Base-by-base conservation (phyloP, 1,284 basidiomycete species). In the Fomitopsis betulina region DNA sequence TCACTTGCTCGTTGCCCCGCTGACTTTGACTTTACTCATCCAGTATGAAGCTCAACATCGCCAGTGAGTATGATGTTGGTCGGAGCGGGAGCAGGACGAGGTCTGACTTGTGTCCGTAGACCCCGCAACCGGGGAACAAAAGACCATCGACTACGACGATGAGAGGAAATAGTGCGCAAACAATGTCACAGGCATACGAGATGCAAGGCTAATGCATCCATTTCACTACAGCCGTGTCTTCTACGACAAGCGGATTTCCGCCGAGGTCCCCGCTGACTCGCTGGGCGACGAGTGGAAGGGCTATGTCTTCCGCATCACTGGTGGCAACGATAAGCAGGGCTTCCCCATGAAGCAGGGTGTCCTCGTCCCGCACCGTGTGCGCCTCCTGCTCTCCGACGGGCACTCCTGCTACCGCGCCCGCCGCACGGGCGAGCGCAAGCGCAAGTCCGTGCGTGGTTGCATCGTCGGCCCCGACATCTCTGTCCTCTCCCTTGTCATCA, bases 281-380 rank as follows among this genome's bases (percentile, higher is more conserved):
- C 80, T 98, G 70, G 95, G 96, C 70, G 93, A 97, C 74, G 96
- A 98, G 81, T 98, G 87, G 85, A 94, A 94, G 77, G 96, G 96
- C 62, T 98, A 98, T 81, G 80, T 98, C 76, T 87, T 98, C 84
- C 91, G 95, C 72, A 93, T 99, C 80, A 95, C 94, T 52, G 96
- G 96, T 71, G 94, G 94, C 63, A 96, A 96, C 81, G 94, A 96
- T 85, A 95, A 93, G 79, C 91, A 93, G 75, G 91, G 93, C 76
- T 97, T 97, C 87, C 94, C 95, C 57, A 98, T 98, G 95, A 98
- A 98, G 82, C 96, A 98, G 81, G 96, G 96, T 84, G 93, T 98
- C 70, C 90, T 99, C 65, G 84, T 96, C 69, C 93, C 94, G 66
- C 76, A 94, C 81, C 95, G 96, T 86, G 94, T 96, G 70, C 85